Percentiles rank a stretch among this genome's conserved stretches.
phyloP scores from a whole-genome alignment of 225 moss, liverwort and hornwort genomes.

The Neckera pumila region DNA sequence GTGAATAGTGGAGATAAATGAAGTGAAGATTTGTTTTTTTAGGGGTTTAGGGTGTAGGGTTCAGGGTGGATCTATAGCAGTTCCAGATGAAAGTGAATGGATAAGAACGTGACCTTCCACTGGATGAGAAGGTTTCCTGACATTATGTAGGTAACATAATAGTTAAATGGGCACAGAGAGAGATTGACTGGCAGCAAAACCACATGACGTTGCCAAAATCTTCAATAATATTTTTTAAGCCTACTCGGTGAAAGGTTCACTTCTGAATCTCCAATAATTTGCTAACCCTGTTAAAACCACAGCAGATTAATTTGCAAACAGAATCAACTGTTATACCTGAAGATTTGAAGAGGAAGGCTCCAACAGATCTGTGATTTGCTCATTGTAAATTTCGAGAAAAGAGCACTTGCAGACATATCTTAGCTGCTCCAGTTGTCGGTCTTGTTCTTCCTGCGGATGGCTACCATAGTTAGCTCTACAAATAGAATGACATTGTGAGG shows the following conservation, averaged over 20 bases:
- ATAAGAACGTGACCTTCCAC: too few relatives aligned
- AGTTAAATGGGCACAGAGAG: not conserved
- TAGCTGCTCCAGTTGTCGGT: conserved; percentile 29
- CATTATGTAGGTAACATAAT: not conserved
- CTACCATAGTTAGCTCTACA: not conserved
- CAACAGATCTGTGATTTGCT: conserved; percentile 37
- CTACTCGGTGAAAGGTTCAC: not conserved
- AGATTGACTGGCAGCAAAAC: not conserved
- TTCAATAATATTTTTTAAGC: not conserved
- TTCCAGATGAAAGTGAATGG: too few relatives aligned
- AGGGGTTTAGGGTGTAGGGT: too few relatives aligned
- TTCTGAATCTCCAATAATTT: not conserved
- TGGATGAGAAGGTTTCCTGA: not conserved
- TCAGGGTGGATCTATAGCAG: too few relatives aligned
- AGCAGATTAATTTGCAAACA: not conserved
- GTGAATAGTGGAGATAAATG: not conserved
- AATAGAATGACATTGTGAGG: not conserved
- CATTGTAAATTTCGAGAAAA: conserved; percentile 34
- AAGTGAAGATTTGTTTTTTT: not conserved
- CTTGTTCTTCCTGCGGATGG: conserved; percentile 27
- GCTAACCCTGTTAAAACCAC: not conserved
- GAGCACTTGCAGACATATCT: conserved; percentile 37
- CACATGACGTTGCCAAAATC: not conserved
- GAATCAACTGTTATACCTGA: not conserved
- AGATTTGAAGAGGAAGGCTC: conserved; percentile 30